Evolutionary conservation across 805 yeast genomes (phyloP).

Genomic region (Candida ulmi): DNA sequence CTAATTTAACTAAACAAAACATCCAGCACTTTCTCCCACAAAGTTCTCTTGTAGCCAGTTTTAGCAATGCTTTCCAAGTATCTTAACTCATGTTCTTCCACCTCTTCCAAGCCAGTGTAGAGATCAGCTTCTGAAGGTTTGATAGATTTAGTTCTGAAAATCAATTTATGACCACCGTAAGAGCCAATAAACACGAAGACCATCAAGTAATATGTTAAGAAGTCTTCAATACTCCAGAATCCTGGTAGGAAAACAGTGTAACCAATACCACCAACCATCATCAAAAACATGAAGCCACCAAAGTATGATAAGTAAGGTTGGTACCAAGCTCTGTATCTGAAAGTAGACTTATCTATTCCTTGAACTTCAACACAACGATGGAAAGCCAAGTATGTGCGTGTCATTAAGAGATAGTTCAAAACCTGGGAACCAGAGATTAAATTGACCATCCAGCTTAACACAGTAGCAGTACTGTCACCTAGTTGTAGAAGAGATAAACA

Average conservation of each 20-base stretch:
- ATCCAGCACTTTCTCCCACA: no score
- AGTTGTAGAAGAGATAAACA: constrained; percentile 60
- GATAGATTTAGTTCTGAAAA: constrained; percentile 36
- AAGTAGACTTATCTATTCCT: constrained; percentile 28
- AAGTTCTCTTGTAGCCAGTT: neutral
- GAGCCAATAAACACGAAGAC: constrained; percentile 45
- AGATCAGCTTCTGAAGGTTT: constrained; percentile 43
- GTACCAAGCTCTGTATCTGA: constrained; percentile 46
- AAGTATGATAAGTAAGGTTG: constrained; percentile 51
- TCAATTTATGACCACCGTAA: constrained; percentile 41
- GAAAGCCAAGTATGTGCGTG: constrained; percentile 29
- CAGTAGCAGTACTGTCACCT: constrained; percentile 49
- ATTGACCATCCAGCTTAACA: constrained; percentile 66
- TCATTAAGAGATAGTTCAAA: constrained; percentile 39
- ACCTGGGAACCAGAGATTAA: constrained; percentile 64
- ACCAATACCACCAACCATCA: constrained; percentile 54
- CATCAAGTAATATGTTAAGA: constrained; percentile 66
- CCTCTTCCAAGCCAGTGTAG: constrained; percentile 42
- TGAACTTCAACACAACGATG: constrained; percentile 36
- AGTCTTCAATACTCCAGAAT: constrained; percentile 50
- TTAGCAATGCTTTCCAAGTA: constrained; percentile 1
- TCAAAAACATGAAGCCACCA: constrained; percentile 25
- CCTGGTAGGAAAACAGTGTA: constrained; percentile 62
- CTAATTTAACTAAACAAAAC: no score
- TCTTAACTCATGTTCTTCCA: constrained; percentile 45